Base-by-base conservation (phyloP, 2,329 filamentous ascomycete genomes). In the Emmonsia crescens region DNA sequence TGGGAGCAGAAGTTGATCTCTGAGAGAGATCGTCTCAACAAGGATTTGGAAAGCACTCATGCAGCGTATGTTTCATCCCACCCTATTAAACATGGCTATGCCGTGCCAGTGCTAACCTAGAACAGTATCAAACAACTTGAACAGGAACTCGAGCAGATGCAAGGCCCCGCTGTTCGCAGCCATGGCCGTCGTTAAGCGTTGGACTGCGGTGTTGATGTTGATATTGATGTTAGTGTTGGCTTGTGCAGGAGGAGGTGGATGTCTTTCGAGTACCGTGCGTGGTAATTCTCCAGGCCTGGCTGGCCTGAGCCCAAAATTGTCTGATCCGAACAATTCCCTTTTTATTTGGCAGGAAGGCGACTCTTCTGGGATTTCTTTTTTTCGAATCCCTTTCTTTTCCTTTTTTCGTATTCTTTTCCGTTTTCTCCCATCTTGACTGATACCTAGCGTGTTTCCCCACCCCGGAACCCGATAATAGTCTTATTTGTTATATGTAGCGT, bases 1-100 rank as follows among this genome's bases (percentile, higher is more conserved):
- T 99, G 94, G 94, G 94, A 99, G 82, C 94, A 99, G 86, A 97
- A 97, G 85, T 89, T 99, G 77, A 99, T 99, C 73, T 87, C 90
- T 66, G 94, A 99, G 85, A 89, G 94, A 78, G 95, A 99, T 78
- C 91, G 94, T 71, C 86, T 99, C 80, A 99, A 99, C 87, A 99
- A 99, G 86, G 94, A 99, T 74, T 85, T 99, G 77, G 94, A 99
- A 82, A 89, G 90, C 78, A 97, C 93, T 69, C 95, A 99, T 73
- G 93, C 94, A 72, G 88, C 82, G 75, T 81, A 78, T 65, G 77
- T 77, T 48, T 42, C 27, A 27, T 57, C 29, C 46, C 19, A 36
- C 24, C 12, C 36, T 5, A 33, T 29, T 14, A 48, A 27, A 33
- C 29, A 4, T 16, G 4, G 31, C 0, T 2, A 33, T 16, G 24